Evolutionary conservation across 2,329 filamentous ascomycete species (phyloP).

Genomic region (Alternaria conjuncta): DNA sequence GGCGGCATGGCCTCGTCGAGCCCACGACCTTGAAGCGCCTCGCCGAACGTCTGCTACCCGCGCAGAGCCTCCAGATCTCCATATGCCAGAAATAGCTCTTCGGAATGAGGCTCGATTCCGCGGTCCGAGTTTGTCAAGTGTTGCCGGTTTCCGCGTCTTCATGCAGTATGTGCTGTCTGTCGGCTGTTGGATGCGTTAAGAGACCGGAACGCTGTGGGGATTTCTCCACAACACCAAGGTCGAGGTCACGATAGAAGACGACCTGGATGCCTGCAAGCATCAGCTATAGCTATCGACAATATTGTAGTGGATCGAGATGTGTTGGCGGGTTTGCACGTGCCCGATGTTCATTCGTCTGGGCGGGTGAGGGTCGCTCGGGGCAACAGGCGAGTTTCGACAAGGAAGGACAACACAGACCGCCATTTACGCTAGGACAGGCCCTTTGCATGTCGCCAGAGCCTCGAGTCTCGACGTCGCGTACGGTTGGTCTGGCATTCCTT

Average conservation of each 20-base stretch:
- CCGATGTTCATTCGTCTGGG: slow-evolving; percentile 13
- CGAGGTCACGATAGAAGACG: not conserved
- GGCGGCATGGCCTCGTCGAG: slow-evolving; percentile 11
- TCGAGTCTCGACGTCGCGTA: slow-evolving; percentile 40
- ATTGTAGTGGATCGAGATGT: slow-evolving; percentile 3
- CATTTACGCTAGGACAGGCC: slow-evolving; percentile 20
- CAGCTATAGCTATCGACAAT: not conserved
- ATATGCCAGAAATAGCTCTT: slow-evolving; percentile 11
- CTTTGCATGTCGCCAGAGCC: slow-evolving; percentile 28
- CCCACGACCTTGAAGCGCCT: slow-evolving; percentile 25
- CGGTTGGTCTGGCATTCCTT: slow-evolving; percentile 42
- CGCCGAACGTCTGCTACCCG: slow-evolving; percentile 17
- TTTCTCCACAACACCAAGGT: not conserved
- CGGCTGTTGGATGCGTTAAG: not conserved
- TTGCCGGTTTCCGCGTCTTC: slow-evolving; percentile 1
- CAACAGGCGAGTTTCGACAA: slow-evolving; percentile 25
- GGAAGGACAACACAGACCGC: slow-evolving; percentile 33
- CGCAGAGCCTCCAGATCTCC: slow-evolving; percentile 12
- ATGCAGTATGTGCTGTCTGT: not conserved
- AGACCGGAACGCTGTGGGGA: not conserved
- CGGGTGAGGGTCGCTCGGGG: slow-evolving; percentile 25
- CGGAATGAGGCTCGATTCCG: not conserved
- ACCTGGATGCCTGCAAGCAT: not conserved
- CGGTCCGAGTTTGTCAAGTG: not conserved
- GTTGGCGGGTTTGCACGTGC: slow-evolving; percentile 21